phyloP scores from a whole-genome alignment of 164 flowering plant genomes.

The Berberis vulgaris region DNA sequence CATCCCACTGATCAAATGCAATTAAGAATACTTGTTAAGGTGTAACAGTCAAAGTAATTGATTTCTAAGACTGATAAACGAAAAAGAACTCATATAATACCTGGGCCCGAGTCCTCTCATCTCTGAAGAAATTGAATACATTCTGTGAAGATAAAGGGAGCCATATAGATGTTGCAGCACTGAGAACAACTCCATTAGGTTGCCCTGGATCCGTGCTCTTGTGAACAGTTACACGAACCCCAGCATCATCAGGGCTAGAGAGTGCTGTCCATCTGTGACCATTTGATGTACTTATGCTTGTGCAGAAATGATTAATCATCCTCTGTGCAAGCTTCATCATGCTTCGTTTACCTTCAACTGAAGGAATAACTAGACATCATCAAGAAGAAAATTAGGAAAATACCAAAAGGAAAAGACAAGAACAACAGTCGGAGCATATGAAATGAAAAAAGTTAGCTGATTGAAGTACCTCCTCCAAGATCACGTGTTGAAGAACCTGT shows the following conservation, averaged over 20 bases:
- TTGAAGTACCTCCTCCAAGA: slow-evolving; percentile 23
- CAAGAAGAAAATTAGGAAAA: not conserved
- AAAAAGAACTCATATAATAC: slow-evolving; percentile 4
- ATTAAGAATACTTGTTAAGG: not conserved
- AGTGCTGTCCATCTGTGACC: slow-evolving; percentile 52
- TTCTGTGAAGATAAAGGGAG: slow-evolving; percentile 46
- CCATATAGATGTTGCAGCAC: slow-evolving; percentile 76
- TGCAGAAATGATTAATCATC: slow-evolving; percentile 60
- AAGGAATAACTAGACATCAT: slow-evolving; percentile 23
- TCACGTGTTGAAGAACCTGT: slow-evolving; percentile 14
- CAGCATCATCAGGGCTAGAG: slow-evolving; percentile 32
- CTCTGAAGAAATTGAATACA: slow-evolving; percentile 55
- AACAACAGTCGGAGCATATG: not conserved
- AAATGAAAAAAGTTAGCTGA: not conserved
- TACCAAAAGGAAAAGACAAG: not conserved
- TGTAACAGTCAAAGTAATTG: not conserved
- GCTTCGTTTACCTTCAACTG: slow-evolving; percentile 43
- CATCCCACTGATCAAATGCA: slow-evolving; percentile 53
- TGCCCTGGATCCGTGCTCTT: slow-evolving; percentile 58
- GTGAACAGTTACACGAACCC: slow-evolving; percentile 45
- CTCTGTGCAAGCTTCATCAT: slow-evolving; percentile 62
- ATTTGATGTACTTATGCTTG: slow-evolving; percentile 47
- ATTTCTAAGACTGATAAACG: not conserved
- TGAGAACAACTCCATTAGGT: slow-evolving; percentile 59
- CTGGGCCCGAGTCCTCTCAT: slow-evolving; percentile 28